Evolutionary conservation across 495 filamentous ascomycete genomes (phyloP).

Genomic region (Filosporella fistucella): DNA sequence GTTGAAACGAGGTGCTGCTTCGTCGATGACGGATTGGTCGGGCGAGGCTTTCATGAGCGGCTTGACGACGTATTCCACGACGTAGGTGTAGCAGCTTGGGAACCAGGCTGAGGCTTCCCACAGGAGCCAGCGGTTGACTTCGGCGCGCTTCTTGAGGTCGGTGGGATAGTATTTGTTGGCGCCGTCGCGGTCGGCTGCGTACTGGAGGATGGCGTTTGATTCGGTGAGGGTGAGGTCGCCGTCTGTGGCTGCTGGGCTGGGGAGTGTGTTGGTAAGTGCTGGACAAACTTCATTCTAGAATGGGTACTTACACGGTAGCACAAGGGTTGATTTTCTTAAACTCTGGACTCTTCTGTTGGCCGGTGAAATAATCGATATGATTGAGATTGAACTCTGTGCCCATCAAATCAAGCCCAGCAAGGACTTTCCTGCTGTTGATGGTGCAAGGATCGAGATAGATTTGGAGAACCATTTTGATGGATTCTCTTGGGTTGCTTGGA

Average conservation of each 20-base stretch:
- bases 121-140: constrained; percentile 29
- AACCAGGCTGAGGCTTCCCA: constrained; percentile 25
- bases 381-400: constrained; percentile 26
- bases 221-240: constrained; percentile 27
- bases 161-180: constrained; percentile 22
- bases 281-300: too few relatives aligned
- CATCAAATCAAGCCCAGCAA: constrained; percentile 29
- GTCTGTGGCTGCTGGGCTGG: constrained; percentile 27
- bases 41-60: constrained; percentile 24
- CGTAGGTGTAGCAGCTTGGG: constrained; percentile 22
- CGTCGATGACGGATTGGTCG: constrained; percentile 24
- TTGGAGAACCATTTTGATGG: constrained; percentile 26
- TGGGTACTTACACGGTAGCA: too few relatives aligned
- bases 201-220: constrained; percentile 32
- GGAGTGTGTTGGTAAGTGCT: too few relatives aligned
- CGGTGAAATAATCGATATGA: constrained; percentile 28
- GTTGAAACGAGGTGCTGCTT: constrained; percentile 20
- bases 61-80: constrained; percentile 31
- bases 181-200: constrained; percentile 24
- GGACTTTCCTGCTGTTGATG: constrained; percentile 29
- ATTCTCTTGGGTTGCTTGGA: too few relatives aligned
- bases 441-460: constrained; percentile 33
- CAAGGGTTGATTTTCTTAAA: constrained; percentile 29
- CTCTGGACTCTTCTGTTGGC: constrained; percentile 25
- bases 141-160: constrained; percentile 24